Percentiles rank a stretch among this genome's conserved stretches.
These are phyloP conservation scores for Pleoardoris graminearum DNA, from an alignment of 2,329 filamentous ascomycete species.

Conservation along the genomic window DNA sequence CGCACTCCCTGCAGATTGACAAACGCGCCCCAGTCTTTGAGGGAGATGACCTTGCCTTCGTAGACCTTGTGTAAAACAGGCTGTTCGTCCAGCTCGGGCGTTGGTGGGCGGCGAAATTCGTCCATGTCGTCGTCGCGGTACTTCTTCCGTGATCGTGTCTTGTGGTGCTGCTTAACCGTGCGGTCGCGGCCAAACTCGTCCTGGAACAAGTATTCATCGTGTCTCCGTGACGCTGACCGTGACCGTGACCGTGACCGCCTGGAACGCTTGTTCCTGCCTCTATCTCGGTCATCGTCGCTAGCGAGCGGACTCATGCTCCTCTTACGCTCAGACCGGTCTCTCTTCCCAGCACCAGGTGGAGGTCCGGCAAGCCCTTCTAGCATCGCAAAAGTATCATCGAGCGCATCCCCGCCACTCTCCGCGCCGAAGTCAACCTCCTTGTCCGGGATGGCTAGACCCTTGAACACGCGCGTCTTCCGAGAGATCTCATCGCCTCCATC, in stretches of 20 bases:
- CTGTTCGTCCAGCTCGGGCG: conserved; percentile 76
- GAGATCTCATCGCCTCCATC: conserved; percentile 60
- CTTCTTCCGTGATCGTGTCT: conserved; percentile 44
- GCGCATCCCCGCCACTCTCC: conserved; percentile 63
- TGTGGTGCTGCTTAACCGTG: conserved; percentile 48
- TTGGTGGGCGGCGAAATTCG: conserved; percentile 66
- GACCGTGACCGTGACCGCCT: conserved; percentile 59
- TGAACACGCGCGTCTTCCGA: conserved; percentile 86
- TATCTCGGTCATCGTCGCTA: conserved; percentile 47
- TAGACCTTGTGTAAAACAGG: conserved; percentile 88
- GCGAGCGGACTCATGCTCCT: conserved; percentile 62
- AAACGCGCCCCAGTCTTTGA: conserved; percentile 96
- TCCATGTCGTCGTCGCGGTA: conserved; percentile 55
- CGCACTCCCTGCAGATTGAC: conserved; percentile 86
- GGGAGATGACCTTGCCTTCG: conserved; percentile 82
- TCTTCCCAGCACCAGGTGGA: conserved; percentile 34
- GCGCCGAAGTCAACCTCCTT: conserved; percentile 60
- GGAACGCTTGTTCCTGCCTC: conserved; percentile 47
- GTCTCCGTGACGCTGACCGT: conserved; percentile 57
- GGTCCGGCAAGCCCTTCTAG: conserved; percentile 77
- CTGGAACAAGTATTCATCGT: conserved; percentile 59
- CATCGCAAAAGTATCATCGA: conserved; percentile 91
- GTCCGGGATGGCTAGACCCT: conserved; percentile 84
- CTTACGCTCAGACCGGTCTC: conserved; percentile 57
- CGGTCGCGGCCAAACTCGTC: conserved; percentile 61